Base-by-base conservation (phyloP, 202 grass and related monocot species). In the Elaeis oleifera region DNA sequence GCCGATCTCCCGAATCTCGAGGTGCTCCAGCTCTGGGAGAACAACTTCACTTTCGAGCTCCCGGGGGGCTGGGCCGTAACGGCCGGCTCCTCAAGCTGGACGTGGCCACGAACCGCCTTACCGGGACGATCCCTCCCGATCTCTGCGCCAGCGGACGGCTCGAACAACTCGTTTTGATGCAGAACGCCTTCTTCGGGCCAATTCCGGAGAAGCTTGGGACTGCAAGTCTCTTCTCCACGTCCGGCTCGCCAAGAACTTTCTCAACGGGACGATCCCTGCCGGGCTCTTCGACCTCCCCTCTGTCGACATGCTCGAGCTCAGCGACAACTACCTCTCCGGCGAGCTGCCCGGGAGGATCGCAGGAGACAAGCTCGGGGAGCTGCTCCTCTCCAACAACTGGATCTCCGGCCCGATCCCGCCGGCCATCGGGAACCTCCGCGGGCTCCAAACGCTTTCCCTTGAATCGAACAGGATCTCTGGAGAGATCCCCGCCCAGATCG, bases 141-240 rank as follows among this genome's bases (percentile, higher is more conserved):
- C 77, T 99, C 65, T 99, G 94, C 76, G 39, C 65, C 0, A 71
- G 94, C 17, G 21, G 52, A 0, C 23, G 39, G 55, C 84, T 99
- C 4, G 2, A 80, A 64, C 0, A 59, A 44, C 81, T 99, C 56
- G 77, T 99, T 58, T 71, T 92, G 44, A 89, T 99, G 88, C 77
- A 89, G 23, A 99, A 99, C 49, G 68, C 71, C 16, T 64, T 99
- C 24, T 92, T 89, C 53, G 88, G 94, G 2, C 36, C 56, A n/a
- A 97, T 97, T 21, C 92, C 92, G 0, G 65, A 65, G 0, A 70
- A 71, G 0, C 92, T 97, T 18, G 88, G 88, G 78, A 26, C 31
- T 97, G 92, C 71, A 89, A 84, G 69, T 89, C 92, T 36, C 82
- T 97, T 0, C n/a, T 3, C 2, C 81, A 73, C 7, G 88, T 97